Base-by-base conservation (phyloP, 495 filamentous ascomycete species). In the Neurospora terricola region DNA sequence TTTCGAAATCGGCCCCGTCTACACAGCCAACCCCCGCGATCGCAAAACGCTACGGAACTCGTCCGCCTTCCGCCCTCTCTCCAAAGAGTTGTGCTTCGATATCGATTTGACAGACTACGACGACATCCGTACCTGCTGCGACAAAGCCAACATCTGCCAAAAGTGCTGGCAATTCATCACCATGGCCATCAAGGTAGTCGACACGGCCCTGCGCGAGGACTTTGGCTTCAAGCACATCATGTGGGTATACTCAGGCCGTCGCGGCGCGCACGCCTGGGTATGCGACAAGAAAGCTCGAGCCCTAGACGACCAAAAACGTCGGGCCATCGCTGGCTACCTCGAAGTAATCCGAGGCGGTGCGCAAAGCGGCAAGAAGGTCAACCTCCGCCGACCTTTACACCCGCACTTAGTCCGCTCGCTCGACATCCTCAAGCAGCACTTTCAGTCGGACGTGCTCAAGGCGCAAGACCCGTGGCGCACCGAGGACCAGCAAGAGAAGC, bases 71-170 rank as follows among this genome's bases (percentile, higher is more conserved):
- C 86, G 86, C 66, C 94, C 96, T 3, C 80, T 96, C 4, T 84
- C 90, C 2, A 98, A 98, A 79, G 96, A 99, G 81, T 83, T 99
- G 18, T 96, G 97, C 74, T 98, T 99, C 83, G 96, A 99, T 90
- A 97, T 99, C 76, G 96, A 99, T 88, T 86, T 99, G 87, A 98
- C 95, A 37, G 96, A 98, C 84, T 99, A 99, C 81, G 96, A 99
- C 79, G 92, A 97, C 69, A 92, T 98, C 75, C 91, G 96, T 30
- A 97, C 95, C 27, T 99, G 96, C 83, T 99, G 96, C 80, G 88
- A 90, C 72, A 93, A 94, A 77, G 94, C 96, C 5, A 95, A 92
- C 73, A 98, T 99, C 75, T 99, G 96, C 79, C 85, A 85, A 73
- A 95, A 94, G 80, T 99, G 96, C 83, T 99, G 96, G 96, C 85